Percentiles rank a stretch among this genome's conserved stretches.
Evolutionary conservation across 495 filamentous ascomycete species (phyloP).

Genomic region (Penicillium salamii): DNA sequence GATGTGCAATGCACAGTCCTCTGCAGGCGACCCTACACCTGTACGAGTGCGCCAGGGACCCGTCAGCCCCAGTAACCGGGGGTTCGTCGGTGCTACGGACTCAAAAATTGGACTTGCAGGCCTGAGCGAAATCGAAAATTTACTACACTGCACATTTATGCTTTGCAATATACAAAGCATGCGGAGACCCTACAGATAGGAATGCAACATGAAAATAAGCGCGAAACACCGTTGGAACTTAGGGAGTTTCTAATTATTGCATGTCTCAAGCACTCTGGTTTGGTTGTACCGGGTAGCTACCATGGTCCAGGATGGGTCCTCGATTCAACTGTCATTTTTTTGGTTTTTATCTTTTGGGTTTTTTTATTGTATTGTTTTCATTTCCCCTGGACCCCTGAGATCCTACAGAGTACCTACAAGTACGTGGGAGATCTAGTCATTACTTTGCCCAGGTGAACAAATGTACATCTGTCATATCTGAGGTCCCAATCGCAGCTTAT

Average conservation of each 20-base stretch:
- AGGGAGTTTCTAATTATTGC: constrained; percentile 2
- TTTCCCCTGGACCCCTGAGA: not conserved
- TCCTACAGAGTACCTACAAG: too few species aligned
- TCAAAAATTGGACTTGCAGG: constrained; percentile 5
- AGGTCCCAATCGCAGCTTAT: not conserved
- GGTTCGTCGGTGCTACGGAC: constrained; percentile 11
- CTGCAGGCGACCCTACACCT: constrained; percentile 11
- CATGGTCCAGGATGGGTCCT: constrained; percentile 19
- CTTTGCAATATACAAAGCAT: too few species aligned
- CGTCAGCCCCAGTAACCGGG: constrained; percentile 4
- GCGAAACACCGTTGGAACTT: not conserved
- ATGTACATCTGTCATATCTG: not conserved
- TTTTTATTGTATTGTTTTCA: not conserved
- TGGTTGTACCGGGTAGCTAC: constrained; percentile 15
- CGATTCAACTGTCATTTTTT: not conserved
- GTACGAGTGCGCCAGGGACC: not conserved
- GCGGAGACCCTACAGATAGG: too few species aligned
- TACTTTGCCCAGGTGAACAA: too few species aligned
- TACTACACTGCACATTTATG: too few species aligned
- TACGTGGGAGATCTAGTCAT: too few species aligned
- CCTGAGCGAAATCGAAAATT: too few species aligned
- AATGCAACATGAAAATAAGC: too few species aligned
- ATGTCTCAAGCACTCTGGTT: constrained; percentile 6
- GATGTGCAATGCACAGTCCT: constrained; percentile 21
- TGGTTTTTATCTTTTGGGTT: too few species aligned